A percentile compares a stretch with the other conserved stretches of the same genome.
These are phyloP conservation scores for Edhazardia aedis DNA, from an alignment of 371 early-diverging fungal genomes.

Conservation along the genomic window DNA sequence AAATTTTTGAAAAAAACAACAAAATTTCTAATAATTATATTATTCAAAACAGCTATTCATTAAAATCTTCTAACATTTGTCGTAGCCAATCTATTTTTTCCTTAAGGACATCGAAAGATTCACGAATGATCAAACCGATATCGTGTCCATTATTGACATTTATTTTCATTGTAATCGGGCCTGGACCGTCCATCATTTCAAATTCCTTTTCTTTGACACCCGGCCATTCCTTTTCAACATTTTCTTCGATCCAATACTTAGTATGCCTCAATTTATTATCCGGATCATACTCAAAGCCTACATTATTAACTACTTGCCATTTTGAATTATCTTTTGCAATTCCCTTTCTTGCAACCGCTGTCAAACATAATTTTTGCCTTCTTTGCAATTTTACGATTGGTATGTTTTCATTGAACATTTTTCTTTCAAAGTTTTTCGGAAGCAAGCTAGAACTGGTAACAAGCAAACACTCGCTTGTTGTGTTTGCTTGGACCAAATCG, in stretches of 20 bases:
- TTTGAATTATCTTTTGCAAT: slow-evolving; percentile 88
- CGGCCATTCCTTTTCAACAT: slow-evolving; percentile 43
- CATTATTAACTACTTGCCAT: slow-evolving; percentile 77
- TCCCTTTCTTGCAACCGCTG: slow-evolving; percentile 57
- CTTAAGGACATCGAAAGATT: too few relatives aligned
- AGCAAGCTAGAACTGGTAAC: neutral
- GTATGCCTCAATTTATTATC: slow-evolving; percentile 64
- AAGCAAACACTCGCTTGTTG: neutral
- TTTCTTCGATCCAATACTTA: slow-evolving; percentile 75
- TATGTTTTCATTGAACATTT: neutral
- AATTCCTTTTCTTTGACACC: neutral
- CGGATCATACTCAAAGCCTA: slow-evolving; percentile 83
- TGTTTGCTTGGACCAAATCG: neutral
- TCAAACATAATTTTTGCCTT: slow-evolving; percentile 66
- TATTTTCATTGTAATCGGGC: too few relatives aligned
- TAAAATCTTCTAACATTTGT: too few relatives aligned
- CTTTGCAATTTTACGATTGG: slow-evolving; percentile 62
- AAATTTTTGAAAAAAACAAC: too few relatives aligned
- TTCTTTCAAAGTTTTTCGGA: slow-evolving; percentile 7
- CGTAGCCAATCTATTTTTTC: too few relatives aligned
- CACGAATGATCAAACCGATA: too few relatives aligned
- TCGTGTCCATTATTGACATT: too few relatives aligned
- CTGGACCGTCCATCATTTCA: too few relatives aligned
- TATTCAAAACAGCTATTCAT: too few relatives aligned
- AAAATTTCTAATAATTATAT: too few relatives aligned